phyloP scores from a whole-genome alignment of 257 asterid species.

The Leonotis leonurus region DNA sequence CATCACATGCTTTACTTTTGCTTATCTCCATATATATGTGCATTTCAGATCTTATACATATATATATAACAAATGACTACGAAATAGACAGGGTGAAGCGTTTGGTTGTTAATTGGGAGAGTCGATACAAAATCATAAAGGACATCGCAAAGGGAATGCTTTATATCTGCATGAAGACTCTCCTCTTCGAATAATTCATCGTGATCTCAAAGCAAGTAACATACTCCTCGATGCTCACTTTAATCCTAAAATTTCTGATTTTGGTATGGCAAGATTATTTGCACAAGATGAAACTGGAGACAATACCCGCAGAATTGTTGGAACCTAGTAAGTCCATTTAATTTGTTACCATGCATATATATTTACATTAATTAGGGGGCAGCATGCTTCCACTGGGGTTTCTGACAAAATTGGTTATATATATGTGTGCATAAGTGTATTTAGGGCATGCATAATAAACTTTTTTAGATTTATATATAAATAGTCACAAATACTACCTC shows the following conservation, averaged over 20 bases:
- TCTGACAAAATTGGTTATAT: too few relatives aligned
- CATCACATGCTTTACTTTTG: not conserved
- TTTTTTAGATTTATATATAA: too few relatives aligned
- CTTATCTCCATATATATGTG: too few relatives aligned
- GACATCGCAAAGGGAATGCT: constrained; percentile 33
- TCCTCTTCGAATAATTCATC: constrained; percentile 35
- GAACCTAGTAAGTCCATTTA: constrained; percentile 57
- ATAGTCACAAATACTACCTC: too few relatives aligned
- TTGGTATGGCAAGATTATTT: constrained; percentile 44
- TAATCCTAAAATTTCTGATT: constrained; percentile 55
- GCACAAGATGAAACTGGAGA: constrained; percentile 29
- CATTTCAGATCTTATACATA: not conserved
- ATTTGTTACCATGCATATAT: too few relatives aligned
- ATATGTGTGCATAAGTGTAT: too few relatives aligned
- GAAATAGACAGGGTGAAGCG: constrained; percentile 1
- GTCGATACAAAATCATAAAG: constrained; percentile 30
- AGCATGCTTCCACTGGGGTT: too few relatives aligned
- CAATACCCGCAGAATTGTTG: constrained; percentile 30
- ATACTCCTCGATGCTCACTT: constrained; percentile 36
- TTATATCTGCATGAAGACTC: constrained; percentile 44
- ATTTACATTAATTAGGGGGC: too few relatives aligned
- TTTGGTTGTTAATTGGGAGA: constrained; percentile 20
- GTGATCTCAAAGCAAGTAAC: constrained; percentile 41
- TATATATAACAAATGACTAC: too few relatives aligned
- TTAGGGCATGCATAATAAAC: too few relatives aligned